phyloP scores from a whole-genome alignment of 2,329 filamentous ascomycete genomes.

The Claviceps sp. region DNA sequence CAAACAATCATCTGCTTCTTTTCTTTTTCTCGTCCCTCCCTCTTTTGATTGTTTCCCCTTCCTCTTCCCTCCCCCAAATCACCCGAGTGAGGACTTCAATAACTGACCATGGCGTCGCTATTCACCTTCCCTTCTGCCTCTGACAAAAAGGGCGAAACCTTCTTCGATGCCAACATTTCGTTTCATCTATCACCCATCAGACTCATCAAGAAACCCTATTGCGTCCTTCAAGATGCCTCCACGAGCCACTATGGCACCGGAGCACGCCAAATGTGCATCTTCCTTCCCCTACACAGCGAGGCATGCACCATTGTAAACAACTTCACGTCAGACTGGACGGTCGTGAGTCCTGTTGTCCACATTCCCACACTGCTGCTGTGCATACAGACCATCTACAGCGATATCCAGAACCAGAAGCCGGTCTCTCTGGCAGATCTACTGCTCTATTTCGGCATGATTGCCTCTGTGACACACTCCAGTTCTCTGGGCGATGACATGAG shows the following conservation, averaged over 20 bases:
- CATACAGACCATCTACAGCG: slow-evolving; percentile 3
- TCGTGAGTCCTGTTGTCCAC: background rate
- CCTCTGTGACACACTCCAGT: slow-evolving; percentile 1
- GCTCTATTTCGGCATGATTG: slow-evolving; percentile 2
- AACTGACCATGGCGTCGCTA: no score
- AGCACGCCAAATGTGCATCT: background rate
- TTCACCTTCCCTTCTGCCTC: no score
- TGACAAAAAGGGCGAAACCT: background rate
- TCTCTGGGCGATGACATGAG: background rate
- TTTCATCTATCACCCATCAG: slow-evolving; percentile 4
- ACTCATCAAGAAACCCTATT: slow-evolving; percentile 5
- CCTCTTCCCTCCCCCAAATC: no score
- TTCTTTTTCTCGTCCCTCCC: background rate
- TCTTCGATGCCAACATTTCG: background rate
- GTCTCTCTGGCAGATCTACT: background rate
- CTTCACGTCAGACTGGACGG: slow-evolving; percentile 1
- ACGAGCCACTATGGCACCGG: background rate
- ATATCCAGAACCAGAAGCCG: background rate
- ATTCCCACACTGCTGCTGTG: background rate
- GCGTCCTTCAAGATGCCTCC: slow-evolving; percentile 2
- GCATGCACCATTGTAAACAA: slow-evolving; percentile 1
- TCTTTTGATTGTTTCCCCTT: no score
- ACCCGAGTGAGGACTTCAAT: no score
- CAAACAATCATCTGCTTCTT: no score
- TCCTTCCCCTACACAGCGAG: slow-evolving; percentile 3